Percentiles rank a stretch among this genome's conserved stretches.
These are phyloP conservation scores for Pseudogymnoascus sp. DNA, from an alignment of 2,329 filamentous ascomycete genomes.

Conservation along the genomic window DNA sequence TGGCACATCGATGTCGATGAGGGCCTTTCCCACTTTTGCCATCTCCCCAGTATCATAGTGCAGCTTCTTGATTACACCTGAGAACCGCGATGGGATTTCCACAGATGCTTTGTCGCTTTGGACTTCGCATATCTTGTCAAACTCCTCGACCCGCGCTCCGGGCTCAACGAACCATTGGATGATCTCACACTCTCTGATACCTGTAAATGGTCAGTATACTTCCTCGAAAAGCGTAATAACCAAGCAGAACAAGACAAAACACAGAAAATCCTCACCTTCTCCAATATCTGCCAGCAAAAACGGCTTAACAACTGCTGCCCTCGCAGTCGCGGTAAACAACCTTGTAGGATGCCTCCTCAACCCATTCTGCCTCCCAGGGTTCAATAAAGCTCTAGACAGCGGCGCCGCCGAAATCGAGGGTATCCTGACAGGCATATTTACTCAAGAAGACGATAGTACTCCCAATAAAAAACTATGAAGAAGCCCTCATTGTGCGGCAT, in stretches of 20 bases:
- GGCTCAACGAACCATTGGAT: slow-evolving; percentile 99
- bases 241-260: slow-evolving; percentile 1
- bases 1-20: slow-evolving; percentile 91
- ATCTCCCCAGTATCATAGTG: slow-evolving; percentile 95
- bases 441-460: background rate
- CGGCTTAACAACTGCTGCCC: slow-evolving; percentile 55
- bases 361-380: background rate
- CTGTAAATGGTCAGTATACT: slow-evolving; percentile 38
- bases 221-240: slow-evolving; percentile 9
- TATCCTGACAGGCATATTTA: slow-evolving; percentile 2
- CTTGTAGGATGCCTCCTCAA: slow-evolving; percentile 13
- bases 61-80: slow-evolving; percentile 91
- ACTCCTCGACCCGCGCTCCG: slow-evolving; percentile 91
- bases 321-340: slow-evolving; percentile 23
- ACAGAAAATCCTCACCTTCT: slow-evolving; percentile 50
- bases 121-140: slow-evolving; percentile 94
- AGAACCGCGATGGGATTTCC: slow-evolving; percentile 91
- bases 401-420: background rate
- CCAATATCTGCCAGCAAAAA: slow-evolving; percentile 80
- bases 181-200: slow-evolving; percentile 96
- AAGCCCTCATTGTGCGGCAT: background rate
- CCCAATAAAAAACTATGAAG: background rate
- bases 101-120: slow-evolving; percentile 92
- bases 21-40: slow-evolving; percentile 87
- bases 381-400: background rate